Evolutionary conservation across 352 stramenopile genomes (phyloP).

Genomic region (Globisporangium heterothallicum): DNA sequence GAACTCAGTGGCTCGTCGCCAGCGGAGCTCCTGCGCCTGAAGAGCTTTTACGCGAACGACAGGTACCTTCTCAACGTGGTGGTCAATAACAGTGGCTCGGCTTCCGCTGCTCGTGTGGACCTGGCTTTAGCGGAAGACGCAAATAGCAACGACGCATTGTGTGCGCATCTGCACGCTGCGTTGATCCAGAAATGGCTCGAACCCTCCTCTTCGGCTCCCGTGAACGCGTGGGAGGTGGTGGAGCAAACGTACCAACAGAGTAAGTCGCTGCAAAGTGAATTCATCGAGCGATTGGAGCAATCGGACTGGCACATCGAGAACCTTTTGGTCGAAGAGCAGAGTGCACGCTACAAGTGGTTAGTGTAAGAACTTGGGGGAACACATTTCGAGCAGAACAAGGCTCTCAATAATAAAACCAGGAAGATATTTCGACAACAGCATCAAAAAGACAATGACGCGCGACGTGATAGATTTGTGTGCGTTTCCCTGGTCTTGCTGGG

Average conservation of each 20-base stretch:
- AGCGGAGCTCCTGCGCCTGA: constrained; percentile 31
- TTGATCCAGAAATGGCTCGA: constrained; percentile 43
- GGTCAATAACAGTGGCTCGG: background rate
- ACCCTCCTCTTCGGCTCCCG: background rate
- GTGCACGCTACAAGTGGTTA: constrained; percentile 55
- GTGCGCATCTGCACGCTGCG: constrained; percentile 49
- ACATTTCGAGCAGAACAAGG: background rate
- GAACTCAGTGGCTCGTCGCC: constrained; percentile 34
- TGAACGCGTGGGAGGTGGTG: constrained; percentile 16
- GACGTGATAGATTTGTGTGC: background rate
- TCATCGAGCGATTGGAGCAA: constrained; percentile 28
- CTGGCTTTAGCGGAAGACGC: constrained; percentile 44
- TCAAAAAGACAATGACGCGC: background rate
- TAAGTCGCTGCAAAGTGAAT: constrained; percentile 22
- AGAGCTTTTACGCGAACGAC: constrained; percentile 37
- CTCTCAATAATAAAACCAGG: too few species aligned
- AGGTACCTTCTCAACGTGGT: constrained; percentile 59
- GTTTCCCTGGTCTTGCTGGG: background rate
- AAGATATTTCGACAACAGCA: constrained; percentile 4
- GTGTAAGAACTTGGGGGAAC: background rate
- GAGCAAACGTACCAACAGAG: constrained; percentile 27
- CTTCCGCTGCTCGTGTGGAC: constrained; percentile 26
- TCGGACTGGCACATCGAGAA: constrained; percentile 60
- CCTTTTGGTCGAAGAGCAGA: constrained; percentile 56
- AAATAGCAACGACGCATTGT: constrained; percentile 31